Evolutionary conservation across 176 grass and related monocot species (phyloP), one percentile per base, ranked within the genome.

Genomic region (Oryza coarctata): DNA sequence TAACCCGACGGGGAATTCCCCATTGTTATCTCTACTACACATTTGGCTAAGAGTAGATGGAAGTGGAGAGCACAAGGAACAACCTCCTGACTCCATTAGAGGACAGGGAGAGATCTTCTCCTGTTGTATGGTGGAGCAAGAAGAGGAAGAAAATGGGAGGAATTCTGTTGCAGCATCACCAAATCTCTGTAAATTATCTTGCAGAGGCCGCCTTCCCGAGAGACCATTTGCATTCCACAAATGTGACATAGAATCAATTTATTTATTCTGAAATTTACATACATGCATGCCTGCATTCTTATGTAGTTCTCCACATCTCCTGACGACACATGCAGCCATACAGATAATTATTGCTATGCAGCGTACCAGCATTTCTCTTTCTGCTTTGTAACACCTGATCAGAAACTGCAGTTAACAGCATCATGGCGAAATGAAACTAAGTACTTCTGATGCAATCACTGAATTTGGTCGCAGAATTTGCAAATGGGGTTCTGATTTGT

Each of bases 381-480:
- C 20, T 55, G 50, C n/a, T 55, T 55, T 55, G 6, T 55, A 55
- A n/a, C 55, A 14, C 80, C 36, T 9, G 68, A n/a, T 72, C 17
- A 23, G 18, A 26, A 82, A 47, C 39, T 86, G 52, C 60, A 68
- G 50, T 68, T 14, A 68, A 36, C 26, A 55, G 62, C 34, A 32
- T 18, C n/a, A 63, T 12, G 58, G 11, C 32, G 27, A 6, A 79
- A 58, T 10, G 64, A 71, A 44, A 23, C 35, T 25, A 10, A 1
- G 68, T 3, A 34, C 27, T 80, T 71, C 75, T 63, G 75, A 10
- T 73, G 75, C 39, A 47, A 62, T 49, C 3, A 75, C 80, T 89
- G 84, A 89, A 86, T 71, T 86, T 84, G 68, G 38, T 69, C 4
- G n/a, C 55, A 40, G 72, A 80, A 38, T 64, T 83, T 88, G 80